Base-by-base conservation (phyloP, 306 rosid genomes). In the Trifolium repens region DNA sequence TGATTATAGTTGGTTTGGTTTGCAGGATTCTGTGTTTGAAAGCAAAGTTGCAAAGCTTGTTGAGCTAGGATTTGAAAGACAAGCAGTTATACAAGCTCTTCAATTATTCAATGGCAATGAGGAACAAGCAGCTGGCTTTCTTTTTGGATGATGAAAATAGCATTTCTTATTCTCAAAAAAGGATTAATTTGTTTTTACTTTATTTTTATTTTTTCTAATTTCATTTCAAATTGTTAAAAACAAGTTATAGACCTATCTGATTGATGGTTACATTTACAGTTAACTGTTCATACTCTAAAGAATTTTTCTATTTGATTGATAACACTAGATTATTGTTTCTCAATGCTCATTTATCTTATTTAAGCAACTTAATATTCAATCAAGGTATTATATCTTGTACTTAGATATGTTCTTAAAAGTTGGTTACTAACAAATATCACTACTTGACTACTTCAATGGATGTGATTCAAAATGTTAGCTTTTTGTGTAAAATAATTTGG, bases 41-140 rank as follows among this genome's bases (percentile, higher is more conserved):
- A 89, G 78, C 58, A 96, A 96, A 84, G 89, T 96, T 71, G 89
- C 93, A 39, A 96, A 90, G 90, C 99, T 96, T 42, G 90, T 92
- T 50, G 98, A 96, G 79, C 79, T 96, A 47, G 99, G 99, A 67
- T 96, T 92, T 71, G 92, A 80, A 83, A 90, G 96, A 82, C 94
- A 88, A 9, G 96, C 92, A 30, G 96, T 90, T 46, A 67, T 90
- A 57, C 88, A 89, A 83, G 98, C 99, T 69, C 99, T 96, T 60
- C 71, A 90, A 78, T 62, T 96, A 66, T 90, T 67, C 82, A 79
- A 81, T 85, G 88, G 88, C 84, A 82, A 85, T 67, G 88, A 85
- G 78, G 86, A 85, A 15, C 86, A 85, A 14, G 88, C 88, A 9
- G 88, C 88, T 44, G 86, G 84, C 1, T 81, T 78, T 79, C 86